phyloP scores from a whole-genome alignment of 2,329 filamentous ascomycete species.

The Hypoxylon sp. region DNA sequence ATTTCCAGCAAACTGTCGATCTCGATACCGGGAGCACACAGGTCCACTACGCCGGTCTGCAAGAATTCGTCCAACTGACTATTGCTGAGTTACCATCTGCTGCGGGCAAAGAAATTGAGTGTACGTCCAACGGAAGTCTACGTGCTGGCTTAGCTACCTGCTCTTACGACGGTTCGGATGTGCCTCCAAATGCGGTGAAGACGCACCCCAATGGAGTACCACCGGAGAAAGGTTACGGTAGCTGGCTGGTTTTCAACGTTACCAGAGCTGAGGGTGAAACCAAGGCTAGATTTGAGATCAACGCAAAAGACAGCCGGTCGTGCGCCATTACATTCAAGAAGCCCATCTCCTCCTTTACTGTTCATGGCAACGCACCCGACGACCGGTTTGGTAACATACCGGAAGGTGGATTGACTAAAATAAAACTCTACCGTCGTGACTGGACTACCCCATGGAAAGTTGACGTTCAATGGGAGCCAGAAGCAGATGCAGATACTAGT shows the following conservation, averaged over 20 bases:
- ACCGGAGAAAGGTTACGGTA: slow-evolving; percentile 59
- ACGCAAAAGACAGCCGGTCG: slow-evolving; percentile 79
- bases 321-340: slow-evolving; percentile 80
- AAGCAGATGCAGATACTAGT: slow-evolving; percentile 50
- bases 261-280: slow-evolving; percentile 55
- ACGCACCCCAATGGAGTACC: slow-evolving; percentile 56
- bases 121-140: slow-evolving; percentile 57
- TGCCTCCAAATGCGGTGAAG: slow-evolving; percentile 73
- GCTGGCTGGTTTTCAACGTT: slow-evolving; percentile 77
- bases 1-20: slow-evolving; percentile 85
- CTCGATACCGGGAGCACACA: slow-evolving; percentile 78
- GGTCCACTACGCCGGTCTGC: slow-evolving; percentile 76
- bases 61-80: slow-evolving; percentile 74
- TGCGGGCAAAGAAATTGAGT: slow-evolving; percentile 70
- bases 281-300: slow-evolving; percentile 73
- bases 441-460: slow-evolving; percentile 84
- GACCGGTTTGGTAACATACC: slow-evolving; percentile 74
- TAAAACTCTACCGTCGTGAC: slow-evolving; percentile 85
- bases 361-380: slow-evolving; percentile 70
- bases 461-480: slow-evolving; percentile 73
- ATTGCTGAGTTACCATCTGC: slow-evolving; percentile 78
- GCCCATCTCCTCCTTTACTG: slow-evolving; percentile 73
- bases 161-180: slow-evolving; percentile 72
- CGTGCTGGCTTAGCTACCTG: slow-evolving; percentile 72
- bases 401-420: slow-evolving; percentile 71